phyloP scores from a whole-genome alignment of 805 yeast species.

The Candida nemodendra region DNA sequence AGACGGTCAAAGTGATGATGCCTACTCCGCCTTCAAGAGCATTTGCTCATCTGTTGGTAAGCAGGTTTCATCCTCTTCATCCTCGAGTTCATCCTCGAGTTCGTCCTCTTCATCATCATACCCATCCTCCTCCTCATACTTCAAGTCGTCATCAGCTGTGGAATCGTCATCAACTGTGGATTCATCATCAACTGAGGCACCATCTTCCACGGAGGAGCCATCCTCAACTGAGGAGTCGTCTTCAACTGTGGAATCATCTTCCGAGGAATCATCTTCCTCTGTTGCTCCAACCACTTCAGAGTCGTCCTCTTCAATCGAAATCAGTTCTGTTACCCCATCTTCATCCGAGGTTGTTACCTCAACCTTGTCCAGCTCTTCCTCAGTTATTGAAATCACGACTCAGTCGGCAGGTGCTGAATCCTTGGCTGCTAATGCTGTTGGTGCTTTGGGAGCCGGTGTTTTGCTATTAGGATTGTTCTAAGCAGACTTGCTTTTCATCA shows the following conservation, averaged over 20 bases:
- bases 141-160: conserved; percentile 32
- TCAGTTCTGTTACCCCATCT: conserved; percentile 22
- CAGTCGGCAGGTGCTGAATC: conserved; percentile 22
- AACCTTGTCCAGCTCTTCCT: conserved; percentile 10
- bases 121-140: conserved; percentile 32
- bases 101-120: conserved; percentile 33
- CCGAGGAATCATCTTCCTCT: conserved; percentile 20
- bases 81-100: conserved; percentile 29
- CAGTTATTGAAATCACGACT: conserved; percentile 27
- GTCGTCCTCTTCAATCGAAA: conserved; percentile 20
- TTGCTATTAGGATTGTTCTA: conserved; percentile 15
- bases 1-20: conserved; percentile 53
- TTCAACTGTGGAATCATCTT: conserved; percentile 24
- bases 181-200: conserved; percentile 31
- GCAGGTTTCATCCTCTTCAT: conserved; percentile 22
- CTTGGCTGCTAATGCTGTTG: conserved; percentile 28
- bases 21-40: conserved; percentile 55
- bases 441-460: conserved; percentile 27
- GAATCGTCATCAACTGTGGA: conserved; percentile 32
- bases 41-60: conserved; percentile 51
- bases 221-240: conserved; percentile 28
- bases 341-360: conserved; percentile 17
- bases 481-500: background rate
- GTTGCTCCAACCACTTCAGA: conserved; percentile 27
- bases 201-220: conserved; percentile 30